Percentiles rank a stretch among this genome's conserved stretches.
These are phyloP conservation scores for Jatropha multifida DNA, from an alignment of 441 rosid genomes.

Conservation along the genomic window DNA sequence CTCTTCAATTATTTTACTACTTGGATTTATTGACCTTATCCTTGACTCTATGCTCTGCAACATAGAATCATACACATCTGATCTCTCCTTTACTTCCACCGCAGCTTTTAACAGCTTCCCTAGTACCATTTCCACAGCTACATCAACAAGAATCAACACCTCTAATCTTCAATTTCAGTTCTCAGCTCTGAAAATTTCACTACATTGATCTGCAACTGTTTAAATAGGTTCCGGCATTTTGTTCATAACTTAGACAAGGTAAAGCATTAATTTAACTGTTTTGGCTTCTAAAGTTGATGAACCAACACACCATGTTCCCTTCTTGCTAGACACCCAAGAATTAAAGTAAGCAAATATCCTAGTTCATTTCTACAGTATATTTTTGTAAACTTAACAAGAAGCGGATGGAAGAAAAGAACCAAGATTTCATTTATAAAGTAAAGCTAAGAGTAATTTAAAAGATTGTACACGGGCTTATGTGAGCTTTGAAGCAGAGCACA, in stretches of 20 bases:
- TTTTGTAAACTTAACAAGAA: too few species aligned
- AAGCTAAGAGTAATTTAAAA: too few species aligned
- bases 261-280: not conserved
- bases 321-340: not conserved
- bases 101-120: conserved; percentile 9
- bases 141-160: not conserved
- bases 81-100: not conserved
- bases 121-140: not conserved
- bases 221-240: not conserved
- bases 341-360: not conserved
- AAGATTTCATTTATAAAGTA: too few species aligned
- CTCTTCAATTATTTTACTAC: conserved; percentile 1
- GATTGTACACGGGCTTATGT: too few species aligned
- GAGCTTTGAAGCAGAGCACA: too few species aligned
- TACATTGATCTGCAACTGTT: not conserved
- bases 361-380: not conserved
- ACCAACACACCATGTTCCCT: too few species aligned
- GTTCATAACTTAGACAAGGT: not conserved
- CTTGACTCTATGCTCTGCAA: conserved; percentile 1
- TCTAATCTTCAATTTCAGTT: not conserved
- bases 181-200: not conserved
- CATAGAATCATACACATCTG: not conserved
- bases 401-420: too few species aligned
- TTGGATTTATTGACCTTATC: not conserved
- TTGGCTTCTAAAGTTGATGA: not conserved